Conservation (phyloP, 805 yeast species). For the Lachancea sp. region DNA sequence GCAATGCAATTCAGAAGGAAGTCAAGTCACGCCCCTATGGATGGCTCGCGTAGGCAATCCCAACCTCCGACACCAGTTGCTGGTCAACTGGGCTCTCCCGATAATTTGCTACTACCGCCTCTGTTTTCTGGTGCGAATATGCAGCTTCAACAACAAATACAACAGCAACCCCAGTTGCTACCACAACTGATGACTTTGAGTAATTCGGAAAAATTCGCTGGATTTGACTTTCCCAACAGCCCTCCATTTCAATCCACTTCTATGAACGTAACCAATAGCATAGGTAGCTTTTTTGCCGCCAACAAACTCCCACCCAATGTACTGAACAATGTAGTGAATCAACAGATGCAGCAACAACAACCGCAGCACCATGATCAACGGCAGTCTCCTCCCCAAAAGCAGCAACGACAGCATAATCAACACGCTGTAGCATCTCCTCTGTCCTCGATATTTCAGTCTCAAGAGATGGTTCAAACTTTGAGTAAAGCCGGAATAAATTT, state of each 20-base stretch:
- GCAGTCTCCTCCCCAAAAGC: slow-evolving; percentile 11
- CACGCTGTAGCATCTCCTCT: slow-evolving; percentile 9
- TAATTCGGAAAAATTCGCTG: slow-evolving; percentile 26
- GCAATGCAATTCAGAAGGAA: neutral
- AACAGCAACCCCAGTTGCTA: slow-evolving; percentile 23
- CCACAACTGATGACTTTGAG: slow-evolving; percentile 29
- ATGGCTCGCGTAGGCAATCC: slow-evolving; percentile 9
- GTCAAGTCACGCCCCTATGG: slow-evolving; percentile 3
- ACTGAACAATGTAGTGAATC: slow-evolving; percentile 10
- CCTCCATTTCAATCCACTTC: slow-evolving; percentile 20
- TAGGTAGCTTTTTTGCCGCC: slow-evolving; percentile 24
- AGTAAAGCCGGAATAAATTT: slow-evolving; percentile 19
- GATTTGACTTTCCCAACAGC: slow-evolving; percentile 17
- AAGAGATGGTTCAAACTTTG: slow-evolving; percentile 19
- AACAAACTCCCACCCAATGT: slow-evolving; percentile 13
- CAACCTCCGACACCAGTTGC: slow-evolving; percentile 10
- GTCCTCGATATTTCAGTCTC: slow-evolving; percentile 6
- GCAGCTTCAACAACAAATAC: slow-evolving; percentile 22
- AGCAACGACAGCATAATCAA: slow-evolving; percentile 12
- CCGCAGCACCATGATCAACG: slow-evolving; percentile 18
- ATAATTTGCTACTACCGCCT: slow-evolving; percentile 25
- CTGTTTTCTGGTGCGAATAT: slow-evolving; percentile 17
- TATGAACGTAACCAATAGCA: slow-evolving; percentile 26
- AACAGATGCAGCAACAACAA: slow-evolving; percentile 18
- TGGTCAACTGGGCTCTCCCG: slow-evolving; percentile 12